Evolutionary conservation across 2,329 filamentous ascomycete genomes (phyloP).

Genomic region (Exutisphaerella laricina): DNA sequence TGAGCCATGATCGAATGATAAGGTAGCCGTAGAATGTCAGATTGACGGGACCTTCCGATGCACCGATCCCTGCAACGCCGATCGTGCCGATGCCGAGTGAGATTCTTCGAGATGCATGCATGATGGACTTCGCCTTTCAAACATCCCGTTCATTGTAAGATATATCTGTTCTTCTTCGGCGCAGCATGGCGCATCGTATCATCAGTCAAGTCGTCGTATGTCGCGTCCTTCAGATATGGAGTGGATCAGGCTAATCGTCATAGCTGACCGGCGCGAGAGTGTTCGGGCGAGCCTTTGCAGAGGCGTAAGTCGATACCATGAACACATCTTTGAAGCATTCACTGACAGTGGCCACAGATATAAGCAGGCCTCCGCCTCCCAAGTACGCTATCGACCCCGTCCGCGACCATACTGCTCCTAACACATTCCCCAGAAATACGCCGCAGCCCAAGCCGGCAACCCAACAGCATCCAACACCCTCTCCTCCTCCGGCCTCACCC

Average conservation of each 20-base stretch:
- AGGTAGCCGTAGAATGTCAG: no score
- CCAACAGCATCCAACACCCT: constrained; percentile 47
- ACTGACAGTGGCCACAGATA: constrained; percentile 45
- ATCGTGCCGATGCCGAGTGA: constrained; percentile 10
- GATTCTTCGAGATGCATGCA: constrained; percentile 14
- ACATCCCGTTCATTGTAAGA: constrained; percentile 3
- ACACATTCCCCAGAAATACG: constrained; percentile 30
- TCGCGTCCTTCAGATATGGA: not conserved
- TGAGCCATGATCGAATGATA: no score
- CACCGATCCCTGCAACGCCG: not conserved
- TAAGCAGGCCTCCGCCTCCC: constrained; percentile 82
- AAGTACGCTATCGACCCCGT: constrained; percentile 18
- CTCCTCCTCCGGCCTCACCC: constrained; percentile 68
- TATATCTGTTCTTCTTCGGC: constrained; percentile 10
- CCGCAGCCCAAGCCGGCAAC: constrained; percentile 22
- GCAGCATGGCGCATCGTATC: constrained; percentile 71
- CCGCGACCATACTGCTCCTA: constrained; percentile 57
- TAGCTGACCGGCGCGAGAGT: constrained; percentile 77
- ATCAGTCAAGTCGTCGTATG: constrained; percentile 75
- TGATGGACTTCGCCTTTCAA: not conserved
- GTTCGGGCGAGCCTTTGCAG: constrained; percentile 83
- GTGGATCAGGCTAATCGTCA: not conserved
- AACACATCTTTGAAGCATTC: not conserved
- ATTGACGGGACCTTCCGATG: no score
- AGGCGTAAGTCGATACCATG: constrained; percentile 49